Base-by-base conservation (phyloP, 2,329 filamentous ascomycete genomes). In the Epichloe gansuensis region DNA sequence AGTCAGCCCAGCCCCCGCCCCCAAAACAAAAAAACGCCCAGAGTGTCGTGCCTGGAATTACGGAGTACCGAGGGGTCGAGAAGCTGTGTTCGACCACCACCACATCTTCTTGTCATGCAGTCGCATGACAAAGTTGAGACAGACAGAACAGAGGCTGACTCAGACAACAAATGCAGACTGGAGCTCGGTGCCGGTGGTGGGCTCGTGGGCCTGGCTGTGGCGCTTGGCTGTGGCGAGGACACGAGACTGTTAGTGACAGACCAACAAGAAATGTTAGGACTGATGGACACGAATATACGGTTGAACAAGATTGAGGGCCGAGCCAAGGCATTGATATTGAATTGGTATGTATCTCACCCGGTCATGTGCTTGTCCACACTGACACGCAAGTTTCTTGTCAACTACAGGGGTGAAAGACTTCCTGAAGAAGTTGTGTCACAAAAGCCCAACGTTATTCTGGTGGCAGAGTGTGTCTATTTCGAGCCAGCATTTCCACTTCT, bases 401-500 rank as follows among this genome's bases (percentile, higher is more conserved):
- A 35, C 23, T 54, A 25, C 58, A 84, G 82, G 82, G 81, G 81
- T 53, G 75, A 83, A 57, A 71, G 78, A 50, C 70, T 85, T 46
- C 73, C 81, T 39, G 66, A 71, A 43, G 67, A 72, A 44, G 71
- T 85, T 44, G 59, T 75, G 50, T 69, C 75, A 52, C 73, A 75
- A 59, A 78, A 79, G 56, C 88, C 90, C 17, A 82, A 91, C 61
- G 75, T 95, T 52, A 83, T 98, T 52, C 77, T 97, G n/a, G 93
- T 93, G 3, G 91, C 91, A 42, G 93, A 97, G 68, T 97, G 91
- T 69, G 90, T 95, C 48, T 98, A 97, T 73, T 95, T 95, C 67
- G 93, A 97, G 69, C 90, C 91, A 3, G 88, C 93, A 1, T 97
- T 97, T 64, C 91, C 91, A 34, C 75, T 96, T 37, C 77, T 98